A percentile compares a stretch with the other conserved stretches of the same genome.
Conservation (phyloP, 2,329 filamentous ascomycete genomes). For the Furcasterigmium furcatum region DNA sequence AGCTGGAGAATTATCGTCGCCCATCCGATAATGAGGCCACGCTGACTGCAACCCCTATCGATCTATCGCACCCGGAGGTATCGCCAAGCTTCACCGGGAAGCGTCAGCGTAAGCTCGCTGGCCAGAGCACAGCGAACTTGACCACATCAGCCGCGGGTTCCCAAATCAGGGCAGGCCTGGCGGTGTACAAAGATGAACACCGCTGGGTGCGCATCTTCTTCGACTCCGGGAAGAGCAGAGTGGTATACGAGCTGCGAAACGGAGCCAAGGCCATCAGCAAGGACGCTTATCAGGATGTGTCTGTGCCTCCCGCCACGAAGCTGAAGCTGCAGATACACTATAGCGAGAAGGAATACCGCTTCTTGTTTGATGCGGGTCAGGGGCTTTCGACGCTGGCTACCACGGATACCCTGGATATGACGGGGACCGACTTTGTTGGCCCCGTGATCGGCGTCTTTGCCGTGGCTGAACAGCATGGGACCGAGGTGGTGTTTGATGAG, state of each 20-base stretch:
- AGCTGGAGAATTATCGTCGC: conserved; percentile 7
- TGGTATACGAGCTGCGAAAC: conserved; percentile 13
- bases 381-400: background rate
- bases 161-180: conserved; percentile 10
- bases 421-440: conserved; percentile 24
- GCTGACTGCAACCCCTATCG: background rate
- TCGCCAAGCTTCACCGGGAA: background rate
- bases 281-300: background rate
- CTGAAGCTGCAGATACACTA: no score
- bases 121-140: background rate
- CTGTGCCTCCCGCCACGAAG: no score
- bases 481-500: no score
- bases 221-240: background rate
- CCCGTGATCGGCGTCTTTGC: conserved; percentile 25
- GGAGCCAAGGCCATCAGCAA: conserved; percentile 6
- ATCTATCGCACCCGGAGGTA: background rate
- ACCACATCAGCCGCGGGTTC: background rate
- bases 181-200: conserved; percentile 18
- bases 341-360: background rate
- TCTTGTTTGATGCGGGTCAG: background rate
- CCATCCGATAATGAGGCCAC: conserved; percentile 1
- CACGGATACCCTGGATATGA: conserved; percentile 23
- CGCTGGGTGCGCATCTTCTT: conserved; percentile 10
- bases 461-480: no score
- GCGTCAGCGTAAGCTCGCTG: background rate